A percentile compares a stretch with the other conserved stretches of the same genome.
phyloP scores from a whole-genome alignment of 495 filamentous ascomycete species.

The Neurospora discreta region DNA sequence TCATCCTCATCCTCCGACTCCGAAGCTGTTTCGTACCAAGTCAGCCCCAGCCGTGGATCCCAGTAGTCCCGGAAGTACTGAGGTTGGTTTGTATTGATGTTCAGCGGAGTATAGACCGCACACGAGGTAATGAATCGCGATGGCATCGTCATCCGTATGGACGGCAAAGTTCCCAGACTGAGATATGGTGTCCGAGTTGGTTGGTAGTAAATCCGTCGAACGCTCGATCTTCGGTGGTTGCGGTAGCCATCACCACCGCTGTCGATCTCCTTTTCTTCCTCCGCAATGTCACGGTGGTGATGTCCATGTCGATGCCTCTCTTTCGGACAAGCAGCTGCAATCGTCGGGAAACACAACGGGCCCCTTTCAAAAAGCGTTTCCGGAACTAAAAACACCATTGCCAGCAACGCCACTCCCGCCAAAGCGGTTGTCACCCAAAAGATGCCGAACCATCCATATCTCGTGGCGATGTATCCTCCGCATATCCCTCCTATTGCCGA shows the following conservation, averaged over 20 bases:
- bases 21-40: slow-evolving; percentile 11
- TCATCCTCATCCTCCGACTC: neutral
- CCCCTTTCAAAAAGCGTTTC: slow-evolving; percentile 42
- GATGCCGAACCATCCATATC: slow-evolving; percentile 31
- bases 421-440: slow-evolving; percentile 38
- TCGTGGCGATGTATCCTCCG: slow-evolving; percentile 36
- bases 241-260: neutral
- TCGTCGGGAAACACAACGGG: slow-evolving; percentile 6
- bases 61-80: neutral
- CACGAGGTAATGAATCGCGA: slow-evolving; percentile 12
- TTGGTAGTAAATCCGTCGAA: slow-evolving; percentile 5
- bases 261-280: neutral
- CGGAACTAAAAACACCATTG: slow-evolving; percentile 39
- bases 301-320: neutral
- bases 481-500: slow-evolving; percentile 36
- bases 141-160: slow-evolving; percentile 17
- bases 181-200: slow-evolving; percentile 8
- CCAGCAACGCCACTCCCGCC: slow-evolving; percentile 2
- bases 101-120: neutral
- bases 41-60: slow-evolving; percentile 1
- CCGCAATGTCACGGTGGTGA: neutral
- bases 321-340: neutral
- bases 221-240: neutral
- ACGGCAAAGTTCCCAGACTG: slow-evolving; percentile 14
- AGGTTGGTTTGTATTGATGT: neutral